A percentile compares a stretch with the other conserved stretches of the same genome.
Conservation (phyloP, 176 grass and related monocot genomes). For the Lolium multiflorum region DNA sequence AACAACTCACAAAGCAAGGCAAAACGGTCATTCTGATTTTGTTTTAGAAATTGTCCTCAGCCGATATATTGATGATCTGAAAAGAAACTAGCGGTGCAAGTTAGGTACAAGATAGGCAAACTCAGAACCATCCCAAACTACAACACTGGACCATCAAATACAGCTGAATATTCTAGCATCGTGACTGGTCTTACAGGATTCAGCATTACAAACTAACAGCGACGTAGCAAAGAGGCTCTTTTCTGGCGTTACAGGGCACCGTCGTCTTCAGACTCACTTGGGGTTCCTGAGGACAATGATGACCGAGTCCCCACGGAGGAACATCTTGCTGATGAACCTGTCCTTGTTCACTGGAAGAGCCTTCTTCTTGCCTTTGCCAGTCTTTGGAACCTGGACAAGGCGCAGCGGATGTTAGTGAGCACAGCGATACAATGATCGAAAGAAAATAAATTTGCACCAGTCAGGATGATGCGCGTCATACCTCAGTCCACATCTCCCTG, state of each 20-base stretch:
- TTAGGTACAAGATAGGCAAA: constrained; percentile 37
- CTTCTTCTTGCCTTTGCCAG: constrained; percentile 99
- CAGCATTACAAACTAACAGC: constrained; percentile 17
- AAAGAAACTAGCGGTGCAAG: constrained; percentile 7
- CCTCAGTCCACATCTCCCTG: constrained; percentile 98
- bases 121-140: constrained; percentile 13
- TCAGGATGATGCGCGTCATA: constrained; percentile 11
- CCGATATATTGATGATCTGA: constrained; percentile 8
- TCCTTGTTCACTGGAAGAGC: constrained; percentile 95
- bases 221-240: constrained; percentile 21
- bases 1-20: not conserved
- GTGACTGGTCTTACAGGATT: not conserved
- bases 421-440: not conserved
- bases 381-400: constrained; percentile 68
- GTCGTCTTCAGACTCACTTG: constrained; percentile 45
- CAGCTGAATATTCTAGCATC: not conserved
- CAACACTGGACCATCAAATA: constrained; percentile 34
- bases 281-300: constrained; percentile 93
- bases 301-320: constrained; percentile 90
- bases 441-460: not conserved
- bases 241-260: not conserved
- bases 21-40: not conserved
- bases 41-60: not conserved
- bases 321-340: constrained; percentile 98
- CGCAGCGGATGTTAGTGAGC: not conserved